Evolutionary conservation across 192 early-diverging fungal species (phyloP).

Genomic region (Phlyctochytrium arcticum): DNA sequence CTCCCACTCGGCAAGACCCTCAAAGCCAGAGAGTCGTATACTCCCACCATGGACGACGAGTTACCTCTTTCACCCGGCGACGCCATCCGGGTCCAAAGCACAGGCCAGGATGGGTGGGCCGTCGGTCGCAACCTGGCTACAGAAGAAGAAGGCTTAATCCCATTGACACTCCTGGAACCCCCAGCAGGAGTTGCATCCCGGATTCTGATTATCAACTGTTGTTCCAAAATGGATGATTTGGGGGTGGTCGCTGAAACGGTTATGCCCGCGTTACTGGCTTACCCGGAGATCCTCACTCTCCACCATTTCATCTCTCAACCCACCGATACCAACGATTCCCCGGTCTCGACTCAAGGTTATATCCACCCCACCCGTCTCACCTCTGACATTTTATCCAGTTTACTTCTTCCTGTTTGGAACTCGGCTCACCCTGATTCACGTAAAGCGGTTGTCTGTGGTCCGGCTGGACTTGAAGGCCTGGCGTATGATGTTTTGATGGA

Average conservation of each 20-base stretch:
- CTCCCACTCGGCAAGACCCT: conserved; percentile 25
- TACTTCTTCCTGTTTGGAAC: not conserved
- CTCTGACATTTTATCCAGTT: not conserved
- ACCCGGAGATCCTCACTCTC: conserved; percentile 5
- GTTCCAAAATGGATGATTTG: conserved; percentile 2
- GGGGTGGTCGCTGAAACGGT: not conserved
- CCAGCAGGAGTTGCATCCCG: not conserved
- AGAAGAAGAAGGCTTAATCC: conserved; percentile 28
- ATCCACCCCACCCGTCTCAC: not conserved
- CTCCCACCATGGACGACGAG: conserved; percentile 22
- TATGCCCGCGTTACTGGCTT: conserved; percentile 3
- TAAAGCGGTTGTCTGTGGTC: conserved; percentile 21
- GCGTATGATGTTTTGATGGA: conserved; percentile 9
- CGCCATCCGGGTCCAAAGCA: conserved; percentile 2
- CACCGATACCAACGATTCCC: not conserved
- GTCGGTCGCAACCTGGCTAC: conserved; percentile 19
- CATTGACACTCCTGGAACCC: conserved; percentile 16
- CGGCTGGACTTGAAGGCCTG: conserved; percentile 13
- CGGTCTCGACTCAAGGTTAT: not conserved
- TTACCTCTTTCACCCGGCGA: conserved; percentile 21
- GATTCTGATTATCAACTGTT: conserved; percentile 15
- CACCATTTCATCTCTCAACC: conserved; percentile 4
- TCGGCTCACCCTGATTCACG: not conserved
- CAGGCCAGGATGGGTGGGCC: conserved; percentile 30
- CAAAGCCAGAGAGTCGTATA: conserved; percentile 8